A percentile compares a stretch with the other conserved stretches of the same genome.
These are phyloP conservation scores for Ascochyta clinopodiicola DNA, from an alignment of 2,329 filamentous ascomycete genomes.

Conservation along the genomic window DNA sequence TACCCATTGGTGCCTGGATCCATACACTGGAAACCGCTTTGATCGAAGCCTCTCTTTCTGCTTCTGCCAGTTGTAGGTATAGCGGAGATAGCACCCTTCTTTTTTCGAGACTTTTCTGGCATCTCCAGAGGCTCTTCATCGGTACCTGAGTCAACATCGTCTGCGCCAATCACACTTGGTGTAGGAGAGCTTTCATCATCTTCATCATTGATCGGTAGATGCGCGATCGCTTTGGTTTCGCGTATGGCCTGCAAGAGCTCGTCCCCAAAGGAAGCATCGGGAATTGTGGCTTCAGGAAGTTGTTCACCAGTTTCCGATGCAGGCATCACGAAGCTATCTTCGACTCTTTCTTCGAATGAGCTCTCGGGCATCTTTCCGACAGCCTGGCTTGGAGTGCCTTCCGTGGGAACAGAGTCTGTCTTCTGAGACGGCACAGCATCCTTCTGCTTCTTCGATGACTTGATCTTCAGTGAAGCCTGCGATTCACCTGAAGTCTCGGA, in stretches of 20 bases:
- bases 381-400: slow-evolving; percentile 35
- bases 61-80: slow-evolving; percentile 10
- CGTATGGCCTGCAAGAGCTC: slow-evolving; percentile 70
- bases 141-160: slow-evolving; percentile 21
- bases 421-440: slow-evolving; percentile 43
- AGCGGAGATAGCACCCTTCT: neutral
- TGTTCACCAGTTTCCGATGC: slow-evolving; percentile 12
- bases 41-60: slow-evolving; percentile 33
- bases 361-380: slow-evolving; percentile 3
- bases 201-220: slow-evolving; percentile 58
- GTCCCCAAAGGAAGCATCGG: slow-evolving; percentile 50
- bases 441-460: slow-evolving; percentile 53
- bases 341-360: slow-evolving; percentile 28
- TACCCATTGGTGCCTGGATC: slow-evolving; percentile 57
- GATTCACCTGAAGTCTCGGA: slow-evolving; percentile 19
- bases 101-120: slow-evolving; percentile 18
- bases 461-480: slow-evolving; percentile 57
- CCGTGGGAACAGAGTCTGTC: slow-evolving; percentile 46
- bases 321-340: slow-evolving; percentile 39
- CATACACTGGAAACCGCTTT: slow-evolving; percentile 65
- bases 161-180: slow-evolving; percentile 33
- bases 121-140: slow-evolving; percentile 32
- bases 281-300: neutral
- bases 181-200: slow-evolving; percentile 39
- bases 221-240: slow-evolving; percentile 65